Evolutionary conservation across 2,329 filamentous ascomycete genomes (phyloP), one percentile per base, ranked within the genome.

Genomic region (Huntiella omanensis): DNA sequence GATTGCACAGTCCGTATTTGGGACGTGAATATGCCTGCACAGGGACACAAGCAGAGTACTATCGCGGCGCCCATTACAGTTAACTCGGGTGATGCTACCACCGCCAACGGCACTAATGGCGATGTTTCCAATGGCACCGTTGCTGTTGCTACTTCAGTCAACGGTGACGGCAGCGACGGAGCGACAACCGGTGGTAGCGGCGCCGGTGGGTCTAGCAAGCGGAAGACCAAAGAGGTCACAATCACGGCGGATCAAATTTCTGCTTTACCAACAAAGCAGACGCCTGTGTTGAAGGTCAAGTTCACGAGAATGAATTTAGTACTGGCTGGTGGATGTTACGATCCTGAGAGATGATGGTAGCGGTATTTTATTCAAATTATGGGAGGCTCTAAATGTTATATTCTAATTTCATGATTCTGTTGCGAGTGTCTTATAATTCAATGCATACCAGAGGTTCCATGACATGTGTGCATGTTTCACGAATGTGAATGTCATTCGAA

Each of bases 271-370:
- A 96, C 91, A 3, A 98, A 98, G 72, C 94, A 93, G 64, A 88
- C 82, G 12, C 87, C 88, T 0, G 83, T 96, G 8, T 83, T 92
- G 62, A 91, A 88, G 63, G 87, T 93, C 46, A 76, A 81, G 56
- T 95, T 95, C 56, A 96, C 91, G 3, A 71, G 85, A 50, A 95
- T 94, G 84, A 98, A 98, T 59, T 62, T 96, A 53, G 80, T 95
- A 10, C 69, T 96, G 51, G 86, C 86, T 16, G 85, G 83, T 40
- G 85, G 87, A 17, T 78, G 73, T 55, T 79, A 75, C 54, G 69
- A 75, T 45, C 68, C 71, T 34, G 48, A 49, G 33, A 28, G 40
- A 32, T 49, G 33, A 40, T 4, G n/a, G 16, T 33, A 32, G 6
- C 8, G 8, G 22, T 1, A 28, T 28, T 28, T 5, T 28, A 7